A percentile compares a stretch with the other conserved stretches of the same genome.
phyloP scores from a whole-genome alignment of 495 filamentous ascomycete genomes.

The Cercophora samala region DNA sequence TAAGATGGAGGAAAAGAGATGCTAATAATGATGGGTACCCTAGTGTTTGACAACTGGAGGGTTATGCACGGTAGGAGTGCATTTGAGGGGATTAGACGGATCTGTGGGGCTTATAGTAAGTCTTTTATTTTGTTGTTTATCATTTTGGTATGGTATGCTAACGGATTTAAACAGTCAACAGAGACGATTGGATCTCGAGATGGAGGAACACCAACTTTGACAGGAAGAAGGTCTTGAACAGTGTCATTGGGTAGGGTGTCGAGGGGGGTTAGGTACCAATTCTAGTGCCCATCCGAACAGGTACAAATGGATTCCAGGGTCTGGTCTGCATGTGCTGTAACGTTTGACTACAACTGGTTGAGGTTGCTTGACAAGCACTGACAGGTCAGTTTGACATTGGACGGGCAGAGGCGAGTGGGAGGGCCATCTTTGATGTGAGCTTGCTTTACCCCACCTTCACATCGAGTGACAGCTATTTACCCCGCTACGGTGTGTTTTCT shows the following conservation, averaged over 20 bases:
- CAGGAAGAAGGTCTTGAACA: slow-evolving; percentile 50
- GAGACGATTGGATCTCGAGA: slow-evolving; percentile 80
- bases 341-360: not conserved
- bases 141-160: not conserved
- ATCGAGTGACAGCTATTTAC: not conserved
- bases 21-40: slow-evolving; percentile 9
- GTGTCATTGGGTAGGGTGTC: slow-evolving; percentile 33
- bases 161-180: slow-evolving; percentile 56
- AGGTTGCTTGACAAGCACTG: not conserved
- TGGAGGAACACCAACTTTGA: slow-evolving; percentile 68
- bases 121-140: not conserved
- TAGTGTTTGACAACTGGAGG: slow-evolving; percentile 96
- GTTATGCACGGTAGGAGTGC: slow-evolving; percentile 79
- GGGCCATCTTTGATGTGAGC: not conserved
- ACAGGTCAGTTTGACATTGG: not conserved
- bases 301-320: not conserved
- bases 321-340: not conserved
- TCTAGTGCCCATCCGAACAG: not conserved
- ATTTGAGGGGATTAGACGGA: slow-evolving; percentile 78
- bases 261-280: not conserved
- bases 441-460: not conserved
- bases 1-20: not conserved
- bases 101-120: slow-evolving; percentile 87
- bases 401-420: too few relatives aligned
- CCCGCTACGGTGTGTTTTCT: not conserved